These are phyloP conservation scores for Pisolithus marmoratus DNA, from an alignment of 768 basidiomycete genomes.

Conservation along the genomic window DNA sequence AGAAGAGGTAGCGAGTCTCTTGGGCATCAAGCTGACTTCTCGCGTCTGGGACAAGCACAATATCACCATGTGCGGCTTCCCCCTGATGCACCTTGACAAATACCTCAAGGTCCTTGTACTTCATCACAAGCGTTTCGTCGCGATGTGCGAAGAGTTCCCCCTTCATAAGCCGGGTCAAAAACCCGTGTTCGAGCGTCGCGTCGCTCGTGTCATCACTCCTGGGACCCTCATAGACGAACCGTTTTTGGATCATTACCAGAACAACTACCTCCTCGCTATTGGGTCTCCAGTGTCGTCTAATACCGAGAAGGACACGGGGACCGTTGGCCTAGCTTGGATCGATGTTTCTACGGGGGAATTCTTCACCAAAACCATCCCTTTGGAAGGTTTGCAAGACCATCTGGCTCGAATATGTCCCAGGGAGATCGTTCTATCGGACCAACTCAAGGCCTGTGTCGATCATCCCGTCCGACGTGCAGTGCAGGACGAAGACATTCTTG, in stretches of 20 bases:
- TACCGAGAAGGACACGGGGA: slow-evolving; percentile 3
- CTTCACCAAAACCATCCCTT: slow-evolving; percentile 59
- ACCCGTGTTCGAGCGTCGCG: slow-evolving; percentile 69
- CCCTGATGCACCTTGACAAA: slow-evolving; percentile 76
- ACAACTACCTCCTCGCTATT: slow-evolving; percentile 84
- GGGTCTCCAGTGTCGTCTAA: slow-evolving; percentile 16
- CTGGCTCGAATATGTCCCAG: slow-evolving; percentile 74
- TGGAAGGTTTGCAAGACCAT: slow-evolving; percentile 67
- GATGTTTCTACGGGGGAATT: slow-evolving; percentile 95
- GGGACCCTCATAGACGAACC: slow-evolving; percentile 92
- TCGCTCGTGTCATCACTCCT: slow-evolving; percentile 84
- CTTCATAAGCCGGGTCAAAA: slow-evolving; percentile 43
- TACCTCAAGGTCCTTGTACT: slow-evolving; percentile 84
- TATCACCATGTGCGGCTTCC: slow-evolving; percentile 89
- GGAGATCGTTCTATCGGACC: slow-evolving; percentile 67
- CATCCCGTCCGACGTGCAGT: slow-evolving; percentile 48
- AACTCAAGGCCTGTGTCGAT: slow-evolving; percentile 28
- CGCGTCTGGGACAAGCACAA: slow-evolving; percentile 66
- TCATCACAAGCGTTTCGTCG: slow-evolving; percentile 78
- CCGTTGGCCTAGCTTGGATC: slow-evolving; percentile 83
- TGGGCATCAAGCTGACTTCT: slow-evolving; percentile 80
- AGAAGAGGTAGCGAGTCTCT: slow-evolving; percentile 61
- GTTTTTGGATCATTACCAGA: slow-evolving; percentile 80
- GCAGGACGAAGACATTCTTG: slow-evolving; percentile 47
- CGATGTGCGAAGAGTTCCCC: slow-evolving; percentile 90